phyloP scores from a whole-genome alignment of 148 eudicot species.

The Persicaria tinctoria region DNA sequence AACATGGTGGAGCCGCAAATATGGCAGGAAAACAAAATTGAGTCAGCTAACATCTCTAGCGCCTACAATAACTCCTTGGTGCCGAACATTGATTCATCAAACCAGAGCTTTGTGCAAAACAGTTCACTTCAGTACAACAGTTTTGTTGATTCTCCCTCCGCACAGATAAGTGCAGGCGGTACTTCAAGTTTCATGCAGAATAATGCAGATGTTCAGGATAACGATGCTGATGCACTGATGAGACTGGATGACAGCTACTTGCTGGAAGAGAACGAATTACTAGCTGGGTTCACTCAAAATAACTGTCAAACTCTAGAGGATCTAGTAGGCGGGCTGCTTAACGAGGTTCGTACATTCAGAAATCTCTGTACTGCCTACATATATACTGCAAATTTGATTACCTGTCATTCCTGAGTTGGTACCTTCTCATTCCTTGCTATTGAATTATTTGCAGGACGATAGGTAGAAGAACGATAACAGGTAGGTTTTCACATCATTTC shows the following conservation, averaged over 20 bases:
- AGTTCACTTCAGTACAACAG: constrained; percentile 20
- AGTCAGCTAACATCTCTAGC: background rate
- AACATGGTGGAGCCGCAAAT: background rate
- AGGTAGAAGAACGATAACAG: background rate
- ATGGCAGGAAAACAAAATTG: constrained; percentile 2
- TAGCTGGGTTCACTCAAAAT: constrained; percentile 31
- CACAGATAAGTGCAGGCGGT: constrained; percentile 6
- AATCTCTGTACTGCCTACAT: background rate
- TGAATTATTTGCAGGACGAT: constrained; percentile 5
- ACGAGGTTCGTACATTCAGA: constrained; percentile 36
- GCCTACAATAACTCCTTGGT: constrained; percentile 13
- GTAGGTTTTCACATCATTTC: background rate
- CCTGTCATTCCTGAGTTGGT: background rate
- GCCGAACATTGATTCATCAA: constrained; percentile 19
- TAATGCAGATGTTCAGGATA: constrained; percentile 24
- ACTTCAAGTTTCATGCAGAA: constrained; percentile 16
- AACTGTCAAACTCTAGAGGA: constrained; percentile 59
- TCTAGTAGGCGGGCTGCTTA: constrained; percentile 49
- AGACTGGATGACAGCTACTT: constrained; percentile 34
- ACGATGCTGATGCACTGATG: constrained; percentile 16
- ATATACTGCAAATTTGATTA: background rate
- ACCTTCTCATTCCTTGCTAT: background rate
- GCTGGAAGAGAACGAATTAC: constrained; percentile 38
- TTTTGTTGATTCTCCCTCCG: constrained; percentile 15
- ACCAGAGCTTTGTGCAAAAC: constrained; percentile 27